Conservation (phyloP, 192 early-diverging fungal genomes). For the Lobosporangium transversale region DNA sequence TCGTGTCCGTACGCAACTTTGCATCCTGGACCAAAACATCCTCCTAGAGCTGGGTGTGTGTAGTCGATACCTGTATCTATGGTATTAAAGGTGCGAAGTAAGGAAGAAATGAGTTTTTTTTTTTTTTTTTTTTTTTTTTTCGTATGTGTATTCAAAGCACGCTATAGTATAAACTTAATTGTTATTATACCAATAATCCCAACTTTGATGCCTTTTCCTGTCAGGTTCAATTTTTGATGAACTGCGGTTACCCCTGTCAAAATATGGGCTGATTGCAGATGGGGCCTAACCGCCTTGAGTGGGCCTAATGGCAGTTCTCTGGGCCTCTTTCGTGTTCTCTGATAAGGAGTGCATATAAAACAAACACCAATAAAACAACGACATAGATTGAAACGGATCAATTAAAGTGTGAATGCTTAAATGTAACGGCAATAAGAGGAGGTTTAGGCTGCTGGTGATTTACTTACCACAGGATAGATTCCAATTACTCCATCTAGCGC, state of each 20-base stretch:
- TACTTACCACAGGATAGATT: conserved; percentile 61
- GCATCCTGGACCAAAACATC: conserved; percentile 65
- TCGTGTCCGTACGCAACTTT: conserved; percentile 66
- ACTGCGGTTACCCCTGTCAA: conserved; percentile 14
- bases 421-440: neutral
- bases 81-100: too few species aligned
- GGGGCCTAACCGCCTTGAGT: conserved; percentile 16
- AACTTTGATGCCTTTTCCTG: conserved; percentile 58
- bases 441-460: too few species aligned
- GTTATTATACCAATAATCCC: conserved; percentile 58
- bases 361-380: too few species aligned
- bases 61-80: conserved; percentile 62
- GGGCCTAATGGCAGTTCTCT: conserved; percentile 31
- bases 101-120: too few species aligned
- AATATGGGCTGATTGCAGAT: conserved; percentile 40
- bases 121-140: neutral
- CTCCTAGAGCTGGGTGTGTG: conserved; percentile 67
- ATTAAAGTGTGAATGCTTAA: neutral
- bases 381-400: too few species aligned
- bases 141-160: neutral
- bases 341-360: conserved; percentile 1
- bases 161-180: too few species aligned
- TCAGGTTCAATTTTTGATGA: conserved; percentile 23
- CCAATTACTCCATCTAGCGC: conserved; percentile 47
- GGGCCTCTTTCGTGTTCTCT: conserved; percentile 42